A percentile compares a stretch with the other conserved stretches of the same genome.
phyloP scores from a whole-genome alignment of 2,329 filamentous ascomycete species.

The Acarospora socialis region DNA sequence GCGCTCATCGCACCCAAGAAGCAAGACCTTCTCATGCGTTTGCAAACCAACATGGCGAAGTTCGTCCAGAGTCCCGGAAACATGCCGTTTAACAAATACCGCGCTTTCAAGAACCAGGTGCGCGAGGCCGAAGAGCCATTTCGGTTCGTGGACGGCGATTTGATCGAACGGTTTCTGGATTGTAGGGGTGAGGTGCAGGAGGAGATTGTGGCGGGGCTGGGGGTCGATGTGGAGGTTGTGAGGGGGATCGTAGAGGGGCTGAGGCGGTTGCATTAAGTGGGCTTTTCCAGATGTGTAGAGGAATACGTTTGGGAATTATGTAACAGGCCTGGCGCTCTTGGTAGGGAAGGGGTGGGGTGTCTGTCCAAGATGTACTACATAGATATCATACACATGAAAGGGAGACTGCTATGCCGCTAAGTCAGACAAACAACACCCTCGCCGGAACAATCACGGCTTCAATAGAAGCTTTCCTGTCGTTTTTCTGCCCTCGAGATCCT shows the following conservation, averaged over 20 bases:
- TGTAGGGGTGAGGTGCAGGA: constrained; percentile 45
- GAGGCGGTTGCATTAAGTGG: constrained; percentile 39
- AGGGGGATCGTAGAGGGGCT: constrained; percentile 47
- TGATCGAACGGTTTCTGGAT: constrained; percentile 74
- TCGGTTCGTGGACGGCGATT: constrained; percentile 82
- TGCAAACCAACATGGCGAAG: constrained; percentile 58
- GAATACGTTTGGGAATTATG: no score
- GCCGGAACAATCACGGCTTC: constrained; percentile 35
- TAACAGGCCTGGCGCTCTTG: no score
- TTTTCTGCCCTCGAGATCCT: constrained; percentile 67
- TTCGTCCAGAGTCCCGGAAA: constrained; percentile 55
- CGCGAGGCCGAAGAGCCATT: constrained; percentile 60
- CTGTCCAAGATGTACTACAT: no score
- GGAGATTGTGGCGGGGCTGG: constrained; percentile 36
- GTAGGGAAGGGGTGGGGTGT: no score
- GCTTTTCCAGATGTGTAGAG: no score
- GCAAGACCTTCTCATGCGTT: constrained; percentile 66
- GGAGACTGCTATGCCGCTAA: constrained; percentile 7
- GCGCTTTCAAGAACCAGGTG: constrained; percentile 65
- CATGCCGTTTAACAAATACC: constrained; percentile 62
- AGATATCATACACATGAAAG: no score
- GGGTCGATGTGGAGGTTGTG: constrained; percentile 40
- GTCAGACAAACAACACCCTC: constrained; percentile 1
- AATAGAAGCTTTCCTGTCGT: constrained; percentile 74
- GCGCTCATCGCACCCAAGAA: constrained; percentile 58